phyloP scores from a whole-genome alignment of 176 grass and related monocot genomes.

The Lolium multiflorum region DNA sequence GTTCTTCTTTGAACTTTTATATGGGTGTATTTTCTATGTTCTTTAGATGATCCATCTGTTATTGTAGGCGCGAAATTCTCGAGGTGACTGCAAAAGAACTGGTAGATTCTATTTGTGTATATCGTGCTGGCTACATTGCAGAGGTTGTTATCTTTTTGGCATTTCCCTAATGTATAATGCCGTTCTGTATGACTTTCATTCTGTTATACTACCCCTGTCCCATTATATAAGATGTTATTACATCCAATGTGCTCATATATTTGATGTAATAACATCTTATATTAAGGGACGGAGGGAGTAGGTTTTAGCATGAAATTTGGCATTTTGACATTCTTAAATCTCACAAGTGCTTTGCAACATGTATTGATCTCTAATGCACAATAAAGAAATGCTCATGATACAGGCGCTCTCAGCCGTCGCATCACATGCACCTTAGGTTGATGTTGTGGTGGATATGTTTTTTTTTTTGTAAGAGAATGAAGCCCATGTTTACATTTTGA shows the following conservation, averaged over 20 bases:
- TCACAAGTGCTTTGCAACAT: slow-evolving; percentile 15
- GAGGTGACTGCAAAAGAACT: slow-evolving; percentile 66
- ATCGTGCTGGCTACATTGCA: slow-evolving; percentile 92
- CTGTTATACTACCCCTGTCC: background rate
- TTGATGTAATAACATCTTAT: no score
- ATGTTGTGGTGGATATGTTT: background rate
- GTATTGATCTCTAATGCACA: slow-evolving; percentile 22
- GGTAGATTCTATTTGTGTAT: slow-evolving; percentile 80
- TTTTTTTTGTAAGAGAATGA: slow-evolving; percentile 5
- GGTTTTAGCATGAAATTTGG: background rate
- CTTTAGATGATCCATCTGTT: slow-evolving; percentile 31
- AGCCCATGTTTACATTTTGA: background rate
- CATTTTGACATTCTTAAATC: background rate
- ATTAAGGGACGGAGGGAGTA: no score
- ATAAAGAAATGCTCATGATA: background rate
- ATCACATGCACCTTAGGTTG: slow-evolving; percentile 18
- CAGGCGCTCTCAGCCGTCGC: slow-evolving; percentile 1
- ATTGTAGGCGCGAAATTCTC: slow-evolving; percentile 85
- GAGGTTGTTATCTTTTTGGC: slow-evolving; percentile 57
- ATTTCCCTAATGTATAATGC: slow-evolving; percentile 6
- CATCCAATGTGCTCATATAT: no score
- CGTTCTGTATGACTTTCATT: background rate
- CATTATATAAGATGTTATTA: no score
- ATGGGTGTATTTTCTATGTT: slow-evolving; percentile 27
- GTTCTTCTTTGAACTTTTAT: slow-evolving; percentile 14